Evolutionary conservation across 441 rosid species (phyloP), one percentile per base, ranked within the genome.

Genomic region (Breynia disticha): DNA sequence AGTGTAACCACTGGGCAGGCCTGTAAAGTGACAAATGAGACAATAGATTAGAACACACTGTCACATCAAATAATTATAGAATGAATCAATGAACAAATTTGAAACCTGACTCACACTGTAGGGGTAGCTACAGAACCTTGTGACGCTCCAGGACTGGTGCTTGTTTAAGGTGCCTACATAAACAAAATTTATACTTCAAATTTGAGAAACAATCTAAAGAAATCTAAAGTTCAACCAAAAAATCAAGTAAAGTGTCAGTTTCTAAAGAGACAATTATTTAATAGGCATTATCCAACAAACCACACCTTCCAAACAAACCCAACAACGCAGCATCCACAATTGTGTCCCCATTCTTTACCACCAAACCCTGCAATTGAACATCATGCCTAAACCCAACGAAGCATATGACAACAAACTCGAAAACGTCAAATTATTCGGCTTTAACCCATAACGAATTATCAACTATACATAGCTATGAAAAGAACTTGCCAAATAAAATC

Each of bases 321-420:
- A 80, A 46, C 67, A 90, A 68, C 32, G 86, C 61, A 59, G 90
- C 80, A 38, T 95, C 93, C 7, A 81, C 95, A 58, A 63, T 85
- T 44, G 80, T 80, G 69, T 83, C 88, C 5, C 95, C 90, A 67
- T 70, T 74, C 70, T 87, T 85, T 54, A 75, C 35, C 48, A 67
- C 72, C 72, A 83, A 58, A 48, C 78, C 74, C 51, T 79, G 95
- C 68, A 90, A 68, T 73, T 77, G 83, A 73, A 65, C 50, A 57
- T 86, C 95, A 16, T 53, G 47, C 50, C 39, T 15, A 48, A 13
- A 62, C 57, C 81, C 67, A 79, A 52, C 1, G 73, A 64, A 12
- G 64, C 63, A 52, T 74, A 74, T 0, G 95, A 83, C 60, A 90
- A 66, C 21, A 90, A 48, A 53, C 87, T 80, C 19, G 81, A 60